These are phyloP conservation scores for Limtongia smithiae DNA, from an alignment of 805 yeast genomes.

Conservation along the genomic window DNA sequence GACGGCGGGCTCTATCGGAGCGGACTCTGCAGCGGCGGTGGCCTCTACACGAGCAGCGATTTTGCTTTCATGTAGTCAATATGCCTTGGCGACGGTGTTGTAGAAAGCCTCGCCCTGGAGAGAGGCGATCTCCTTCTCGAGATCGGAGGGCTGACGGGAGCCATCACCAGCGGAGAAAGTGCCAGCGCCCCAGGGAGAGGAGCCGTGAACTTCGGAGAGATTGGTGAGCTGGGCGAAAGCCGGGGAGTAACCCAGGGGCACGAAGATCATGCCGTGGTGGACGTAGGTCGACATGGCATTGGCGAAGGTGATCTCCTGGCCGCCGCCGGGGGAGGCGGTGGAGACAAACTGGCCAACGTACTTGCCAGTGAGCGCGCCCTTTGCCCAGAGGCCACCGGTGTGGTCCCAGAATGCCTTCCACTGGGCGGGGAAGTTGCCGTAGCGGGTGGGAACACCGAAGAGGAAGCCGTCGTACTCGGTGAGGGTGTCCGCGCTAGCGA, in stretches of 20 bases:
- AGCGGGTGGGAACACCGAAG: constrained; percentile 85
- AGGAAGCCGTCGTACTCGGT: constrained; percentile 70
- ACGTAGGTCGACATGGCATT: constrained; percentile 61
- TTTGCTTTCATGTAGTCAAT: constrained; percentile 21
- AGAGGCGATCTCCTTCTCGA: constrained; percentile 61
- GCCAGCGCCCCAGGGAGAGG: constrained; percentile 87
- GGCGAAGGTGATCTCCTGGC: constrained; percentile 69
- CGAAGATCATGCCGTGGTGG: constrained; percentile 77
- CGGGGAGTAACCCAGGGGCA: constrained; percentile 72
- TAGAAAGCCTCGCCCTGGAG: constrained; percentile 67
- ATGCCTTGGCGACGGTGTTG: constrained; percentile 39
- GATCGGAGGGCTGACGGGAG: constrained; percentile 59
- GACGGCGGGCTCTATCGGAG: too few relatives aligned
- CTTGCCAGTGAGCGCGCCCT: constrained; percentile 69
- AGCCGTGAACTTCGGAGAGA: constrained; percentile 68
- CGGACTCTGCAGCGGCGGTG: too few relatives aligned
- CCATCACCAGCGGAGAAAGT: constrained; percentile 75
- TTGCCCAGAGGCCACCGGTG: constrained; percentile 77
- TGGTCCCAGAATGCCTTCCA: constrained; percentile 72
- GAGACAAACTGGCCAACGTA: constrained; percentile 69
- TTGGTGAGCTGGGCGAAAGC: constrained; percentile 52
- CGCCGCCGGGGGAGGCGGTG: constrained; percentile 77
- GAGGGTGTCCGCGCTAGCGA: constrained; percentile 58
- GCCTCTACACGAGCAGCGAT: too few relatives aligned
- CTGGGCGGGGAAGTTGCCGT: constrained; percentile 77